Base-by-base conservation (phyloP, 139 green algal genomes). In the Chloropicon primus region DNA sequence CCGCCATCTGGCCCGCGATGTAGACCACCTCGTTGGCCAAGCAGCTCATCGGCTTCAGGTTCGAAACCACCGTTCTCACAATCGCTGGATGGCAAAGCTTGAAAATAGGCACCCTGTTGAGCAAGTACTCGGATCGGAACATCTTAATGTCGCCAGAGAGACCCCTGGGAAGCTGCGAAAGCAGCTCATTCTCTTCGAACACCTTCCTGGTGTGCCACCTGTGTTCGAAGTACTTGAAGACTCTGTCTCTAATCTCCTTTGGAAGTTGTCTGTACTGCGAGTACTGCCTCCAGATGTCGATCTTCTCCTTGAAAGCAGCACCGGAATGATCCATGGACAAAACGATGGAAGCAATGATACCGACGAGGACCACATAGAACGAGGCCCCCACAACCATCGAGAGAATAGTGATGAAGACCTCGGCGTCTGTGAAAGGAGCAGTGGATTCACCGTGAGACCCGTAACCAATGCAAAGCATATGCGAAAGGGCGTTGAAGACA, bases 401-500 rank as follows among this genome's bases (percentile, higher is more conserved):
- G 10, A 62, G 41, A 17, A 62, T 62, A 17, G 41, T 62, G 41
- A 62, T 62, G 17, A 62, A 62, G 41, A 62, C 41, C 41, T 62
- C 41, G 41, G 41, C 41, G 41, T 62, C 41, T 17, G 41, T 62
- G 41, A 62, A 62, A 5, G 41, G 41, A 62, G 41, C 41, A n/a
- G 41, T 62, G 41, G 41, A 62, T 5, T 5, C 17, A n/a, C 41
- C 41, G 41, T 62, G 41, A 17, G 41, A 62, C 41, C 81, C 81
- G 78, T 85, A 85, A n/a, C 81, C 81, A 53, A 85, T 85, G 77
- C 81, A 85, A 23, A 82, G 73, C 81, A 85, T 85, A 73, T 85
- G 77, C 2, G 77, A 82, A 2, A 85, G 28, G 21, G 81, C 77
- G 5, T 79, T 82, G 77, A 85, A 85, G 24, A 85, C 29, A 28